These are phyloP conservation scores for Porphyrellus cyaneotinctus DNA, from an alignment of 768 basidiomycete species.

Conservation along the genomic window DNA sequence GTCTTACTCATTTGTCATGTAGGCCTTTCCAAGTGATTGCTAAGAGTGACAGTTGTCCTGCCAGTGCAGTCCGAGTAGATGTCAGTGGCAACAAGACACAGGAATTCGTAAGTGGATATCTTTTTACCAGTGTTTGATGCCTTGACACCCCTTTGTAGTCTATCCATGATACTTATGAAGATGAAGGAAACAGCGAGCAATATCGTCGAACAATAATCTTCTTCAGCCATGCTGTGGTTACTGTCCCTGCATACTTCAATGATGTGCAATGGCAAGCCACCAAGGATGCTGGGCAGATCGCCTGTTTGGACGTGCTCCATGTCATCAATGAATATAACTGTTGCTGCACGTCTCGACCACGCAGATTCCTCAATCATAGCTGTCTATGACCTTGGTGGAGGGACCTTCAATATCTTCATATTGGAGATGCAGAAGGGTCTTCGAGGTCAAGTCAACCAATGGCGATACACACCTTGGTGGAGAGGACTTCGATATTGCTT, in stretches of 20 bases:
- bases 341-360: conserved; percentile 92
- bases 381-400: conserved; percentile 97
- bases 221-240: conserved; percentile 78
- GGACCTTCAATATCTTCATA: conserved; percentile 99
- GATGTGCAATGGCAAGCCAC: conserved; percentile 99
- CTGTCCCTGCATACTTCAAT: conserved; percentile 99
- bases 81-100: conserved; percentile 75
- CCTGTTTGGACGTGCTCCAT: conserved; percentile 94
- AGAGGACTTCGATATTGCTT: conserved; percentile 93
- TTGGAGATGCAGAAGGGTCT: conserved; percentile 99
- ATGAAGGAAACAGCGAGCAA: conserved; percentile 97
- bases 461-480: conserved; percentile 97
- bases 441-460: conserved; percentile 99
- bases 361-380: conserved; percentile 81
- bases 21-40: conserved; percentile 82
- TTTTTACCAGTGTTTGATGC: not conserved
- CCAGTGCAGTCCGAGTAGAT: conserved; percentile 80
- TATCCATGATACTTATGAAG: conserved; percentile 80
- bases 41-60: conserved; percentile 71
- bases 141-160: conserved; percentile 47
- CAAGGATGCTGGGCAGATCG: conserved; percentile 96
- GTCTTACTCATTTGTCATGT: not conserved
- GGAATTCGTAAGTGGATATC: conserved; percentile 56
- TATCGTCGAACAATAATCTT: conserved; percentile 35
- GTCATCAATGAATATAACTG: conserved; percentile 99